Base-by-base conservation (phyloP, 257 asterid genomes). In the Nicotiana paniculata region DNA sequence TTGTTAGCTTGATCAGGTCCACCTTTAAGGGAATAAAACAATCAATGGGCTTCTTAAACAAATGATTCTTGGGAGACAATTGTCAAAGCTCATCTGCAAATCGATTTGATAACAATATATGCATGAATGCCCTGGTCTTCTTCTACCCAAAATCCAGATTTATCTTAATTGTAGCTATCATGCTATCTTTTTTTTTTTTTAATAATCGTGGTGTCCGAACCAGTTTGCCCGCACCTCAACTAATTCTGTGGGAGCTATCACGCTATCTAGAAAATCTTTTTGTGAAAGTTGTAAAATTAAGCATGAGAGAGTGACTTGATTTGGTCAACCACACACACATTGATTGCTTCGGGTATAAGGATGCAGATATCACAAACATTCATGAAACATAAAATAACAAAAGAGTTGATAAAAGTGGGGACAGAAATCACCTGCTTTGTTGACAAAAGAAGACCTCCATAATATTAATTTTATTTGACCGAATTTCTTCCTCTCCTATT, bases 351-450 rank as follows among this genome's bases (percentile, higher is more conserved):
- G 1, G 21, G 62, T 80, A 75, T n/a, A 59, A 81, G 70, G 51
- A 54, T 69, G 28, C 28, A 85, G 76, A 77, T 70, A 35, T 24
- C 90, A 85, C 85, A 83, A 84, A 66, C 80, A 82, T 79, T 84
- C 24, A 78, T 69, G 81, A 5, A 43, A 69, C 2, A 7, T n/a
- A 63, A 58, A 58, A 3, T 18, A 35, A 78, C 57, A 37, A 82
- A 86, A 79, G 69, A 81, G 87, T 26, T 67, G 75, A 69, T 82
- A 66, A 55, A 39, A 51, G 57, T 77, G 81, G 83, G 85, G 89
- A 83, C 70, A 1, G 64, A 84, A 75, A 81, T 61, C 81, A 93
- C 87, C 94, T 90, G 88, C 94, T 90, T 83, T 83, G 87, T 86
- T 93, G 89, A 90, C 93, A 43, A 87, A 86, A 59, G 85, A 68